These are phyloP conservation scores for Aspergillus cejpii DNA, from an alignment of 2,329 filamentous ascomycete species.

Conservation along the genomic window DNA sequence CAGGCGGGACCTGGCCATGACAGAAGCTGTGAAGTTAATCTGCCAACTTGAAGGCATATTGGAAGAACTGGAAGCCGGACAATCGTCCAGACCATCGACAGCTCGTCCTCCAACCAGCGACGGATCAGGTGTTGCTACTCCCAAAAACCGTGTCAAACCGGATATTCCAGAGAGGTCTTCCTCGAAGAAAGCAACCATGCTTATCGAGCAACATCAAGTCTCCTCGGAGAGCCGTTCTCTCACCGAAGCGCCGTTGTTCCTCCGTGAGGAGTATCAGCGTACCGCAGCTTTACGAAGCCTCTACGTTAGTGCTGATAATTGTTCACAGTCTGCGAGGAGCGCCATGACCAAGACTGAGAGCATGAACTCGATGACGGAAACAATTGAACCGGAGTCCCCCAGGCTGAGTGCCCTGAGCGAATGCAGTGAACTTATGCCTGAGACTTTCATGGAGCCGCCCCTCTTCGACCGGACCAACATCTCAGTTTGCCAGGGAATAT, in stretches of 20 bases:
- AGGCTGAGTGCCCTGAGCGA: slow-evolving; percentile 42
- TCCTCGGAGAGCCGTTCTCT: slow-evolving; percentile 24
- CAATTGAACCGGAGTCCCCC: slow-evolving; percentile 33
- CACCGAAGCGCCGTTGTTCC: slow-evolving; percentile 36
- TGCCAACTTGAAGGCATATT: slow-evolving; percentile 39
- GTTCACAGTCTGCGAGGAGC: slow-evolving; percentile 23
- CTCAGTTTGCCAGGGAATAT: slow-evolving; percentile 20
- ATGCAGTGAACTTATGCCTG: slow-evolving; percentile 38
- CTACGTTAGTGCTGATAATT: slow-evolving; percentile 28
- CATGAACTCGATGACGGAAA: slow-evolving; percentile 32
- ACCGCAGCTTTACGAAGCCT: slow-evolving; percentile 38
- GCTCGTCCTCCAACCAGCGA: slow-evolving; percentile 23
- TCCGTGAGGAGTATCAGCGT: slow-evolving; percentile 32
- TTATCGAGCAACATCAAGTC: slow-evolving; percentile 13
- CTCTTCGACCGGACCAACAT: slow-evolving; percentile 25
- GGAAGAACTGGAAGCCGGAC: slow-evolving; percentile 26
- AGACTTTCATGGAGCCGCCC: slow-evolving; percentile 17
- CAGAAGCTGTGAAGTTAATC: slow-evolving; percentile 41
- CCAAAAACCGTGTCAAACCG: slow-evolving; percentile 22
- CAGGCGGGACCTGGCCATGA: slow-evolving; percentile 37
- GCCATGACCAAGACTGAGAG: slow-evolving; percentile 33
- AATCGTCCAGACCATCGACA: slow-evolving; percentile 22
- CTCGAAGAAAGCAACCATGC: slow-evolving; percentile 26
- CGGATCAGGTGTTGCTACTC: slow-evolving; percentile 23
- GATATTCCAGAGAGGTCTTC: slow-evolving; percentile 39